Evolutionary conservation across 352 stramenopile species (phyloP).

Genomic region (Phytophthora agathidicida): DNA sequence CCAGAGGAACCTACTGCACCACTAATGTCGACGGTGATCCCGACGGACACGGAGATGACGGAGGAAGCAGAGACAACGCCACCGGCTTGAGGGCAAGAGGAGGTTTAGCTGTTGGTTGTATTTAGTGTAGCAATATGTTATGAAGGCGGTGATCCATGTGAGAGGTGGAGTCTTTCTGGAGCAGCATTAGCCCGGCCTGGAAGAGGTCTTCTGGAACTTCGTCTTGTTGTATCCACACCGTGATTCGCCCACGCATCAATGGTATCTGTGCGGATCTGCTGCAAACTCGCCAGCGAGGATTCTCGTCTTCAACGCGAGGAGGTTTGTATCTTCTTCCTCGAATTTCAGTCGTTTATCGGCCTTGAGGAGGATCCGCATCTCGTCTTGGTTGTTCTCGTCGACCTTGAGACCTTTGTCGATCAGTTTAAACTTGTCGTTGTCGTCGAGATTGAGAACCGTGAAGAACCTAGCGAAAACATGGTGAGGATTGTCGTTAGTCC

Average conservation of each 20-base stretch:
- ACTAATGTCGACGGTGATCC: conserved; percentile 20
- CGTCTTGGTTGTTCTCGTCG: conserved; percentile 35
- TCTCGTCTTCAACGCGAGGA: conserved; percentile 32
- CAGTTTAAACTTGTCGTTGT: conserved; percentile 29
- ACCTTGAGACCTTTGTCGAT: conserved; percentile 42
- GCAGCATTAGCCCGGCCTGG: no score
- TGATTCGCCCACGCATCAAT: conserved; percentile 14
- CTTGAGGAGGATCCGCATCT: conserved; percentile 47
- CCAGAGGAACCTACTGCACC: conserved; percentile 19
- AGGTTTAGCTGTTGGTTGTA: no score
- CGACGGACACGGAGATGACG: background rate
- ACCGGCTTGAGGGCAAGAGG: background rate
- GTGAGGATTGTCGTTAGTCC: no score
- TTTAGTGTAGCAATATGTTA: conserved; percentile 21
- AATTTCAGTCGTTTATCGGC: conserved; percentile 51
- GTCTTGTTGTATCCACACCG: conserved; percentile 4
- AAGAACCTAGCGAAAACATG: conserved; percentile 49
- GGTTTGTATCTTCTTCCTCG: conserved; percentile 42
- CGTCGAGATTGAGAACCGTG: conserved; percentile 51
- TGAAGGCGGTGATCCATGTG: conserved; percentile 6
- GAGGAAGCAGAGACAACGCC: conserved; percentile 2
- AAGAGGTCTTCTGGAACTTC: no score
- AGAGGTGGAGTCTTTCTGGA: no score
- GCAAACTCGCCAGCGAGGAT: conserved; percentile 19
- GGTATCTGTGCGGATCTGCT: conserved; percentile 19